Conservation (phyloP, 163 green algal genomes). For the Scenedesmus sp. region DNA sequence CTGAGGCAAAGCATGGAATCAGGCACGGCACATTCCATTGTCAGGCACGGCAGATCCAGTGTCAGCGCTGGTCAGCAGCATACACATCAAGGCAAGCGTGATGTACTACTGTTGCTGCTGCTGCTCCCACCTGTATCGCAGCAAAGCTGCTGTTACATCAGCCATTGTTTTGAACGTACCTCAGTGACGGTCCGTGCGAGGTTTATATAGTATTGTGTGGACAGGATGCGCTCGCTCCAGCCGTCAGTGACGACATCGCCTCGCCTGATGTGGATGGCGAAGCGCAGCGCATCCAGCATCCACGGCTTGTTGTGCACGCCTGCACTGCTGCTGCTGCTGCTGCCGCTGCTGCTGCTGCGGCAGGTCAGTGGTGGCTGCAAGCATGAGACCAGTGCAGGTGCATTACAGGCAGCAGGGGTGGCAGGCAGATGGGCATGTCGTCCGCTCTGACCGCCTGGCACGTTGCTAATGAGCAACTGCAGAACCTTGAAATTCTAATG, state of each 20-base stretch:
- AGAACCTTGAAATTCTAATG: too few relatives aligned
- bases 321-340: background rate
- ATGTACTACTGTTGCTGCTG: background rate
- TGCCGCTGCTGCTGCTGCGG: slow-evolving; percentile 75
- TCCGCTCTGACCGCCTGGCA: background rate
- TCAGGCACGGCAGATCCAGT: background rate
- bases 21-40: background rate
- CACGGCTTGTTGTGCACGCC: background rate
- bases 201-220: slow-evolving; percentile 74
- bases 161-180: slow-evolving; percentile 32
- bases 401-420: background rate
- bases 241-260: slow-evolving; percentile 79
- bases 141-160: background rate
- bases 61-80: background rate
- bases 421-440: background rate
- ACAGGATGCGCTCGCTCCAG: slow-evolving; percentile 74
- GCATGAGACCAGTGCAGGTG: slow-evolving; percentile 55
- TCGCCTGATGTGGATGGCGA: slow-evolving; percentile 83
- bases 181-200: slow-evolving; percentile 91
- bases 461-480: background rate
- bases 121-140: background rate
- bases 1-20: background rate
- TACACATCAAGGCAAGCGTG: background rate
- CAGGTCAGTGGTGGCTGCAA: slow-evolving; percentile 62
- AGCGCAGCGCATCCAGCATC: slow-evolving; percentile 40